phyloP scores from a whole-genome alignment of 805 yeast genomes.

The Candida anglica region DNA sequence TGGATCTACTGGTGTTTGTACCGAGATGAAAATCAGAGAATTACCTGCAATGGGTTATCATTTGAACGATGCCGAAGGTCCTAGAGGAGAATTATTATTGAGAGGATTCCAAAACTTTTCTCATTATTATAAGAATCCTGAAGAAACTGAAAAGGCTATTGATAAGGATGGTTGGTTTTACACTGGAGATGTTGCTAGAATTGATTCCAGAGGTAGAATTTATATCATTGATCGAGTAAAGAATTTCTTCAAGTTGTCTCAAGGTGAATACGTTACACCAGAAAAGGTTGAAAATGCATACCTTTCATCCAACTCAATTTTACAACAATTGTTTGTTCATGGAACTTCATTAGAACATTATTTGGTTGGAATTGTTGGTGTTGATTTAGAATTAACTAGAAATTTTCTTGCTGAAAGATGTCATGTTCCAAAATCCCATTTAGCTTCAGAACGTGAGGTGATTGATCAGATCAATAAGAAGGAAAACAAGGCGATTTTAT shows the following conservation, averaged over 20 bases:
- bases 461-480: slow-evolving; percentile 9
- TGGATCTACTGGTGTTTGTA: slow-evolving; percentile 42
- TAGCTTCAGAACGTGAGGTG: slow-evolving; percentile 8
- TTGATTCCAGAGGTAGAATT: slow-evolving; percentile 24
- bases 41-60: slow-evolving; percentile 59
- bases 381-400: slow-evolving; percentile 15
- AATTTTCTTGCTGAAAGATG: slow-evolving; percentile 16
- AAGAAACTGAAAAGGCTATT: slow-evolving; percentile 44
- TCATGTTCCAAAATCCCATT: slow-evolving; percentile 9
- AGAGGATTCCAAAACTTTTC: slow-evolving; percentile 55
- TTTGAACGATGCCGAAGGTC: slow-evolving; percentile 27
- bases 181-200: slow-evolving; percentile 50
- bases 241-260: slow-evolving; percentile 44
- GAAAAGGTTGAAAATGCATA: slow-evolving; percentile 36
- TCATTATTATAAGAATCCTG: slow-evolving; percentile 46
- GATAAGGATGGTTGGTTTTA: slow-evolving; percentile 51
- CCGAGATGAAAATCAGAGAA: slow-evolving; percentile 54
- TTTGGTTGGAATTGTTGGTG: slow-evolving; percentile 27
- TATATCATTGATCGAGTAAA: slow-evolving; percentile 48
- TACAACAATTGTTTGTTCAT: slow-evolving; percentile 27
- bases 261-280: slow-evolving; percentile 41
- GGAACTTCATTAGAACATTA: slow-evolving; percentile 26
- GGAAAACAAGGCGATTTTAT: slow-evolving; percentile 15
- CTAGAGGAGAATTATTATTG: slow-evolving; percentile 52
- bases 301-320: slow-evolving; percentile 23